Evolutionary conservation across 345 rosid genomes (phyloP), one percentile per base, ranked within the genome.

Genomic region (Clausena lansium): DNA sequence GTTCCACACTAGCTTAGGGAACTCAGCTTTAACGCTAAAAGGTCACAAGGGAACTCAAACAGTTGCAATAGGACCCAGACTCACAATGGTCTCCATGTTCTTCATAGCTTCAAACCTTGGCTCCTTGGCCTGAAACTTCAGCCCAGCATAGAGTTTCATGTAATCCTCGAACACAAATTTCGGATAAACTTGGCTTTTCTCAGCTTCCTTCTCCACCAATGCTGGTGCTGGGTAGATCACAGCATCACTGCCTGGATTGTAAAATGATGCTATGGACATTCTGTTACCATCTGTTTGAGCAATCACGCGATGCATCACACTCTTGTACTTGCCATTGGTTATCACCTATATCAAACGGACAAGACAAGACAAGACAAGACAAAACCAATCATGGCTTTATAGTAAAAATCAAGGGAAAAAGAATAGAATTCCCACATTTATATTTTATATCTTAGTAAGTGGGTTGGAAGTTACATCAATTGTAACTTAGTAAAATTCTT

Each of bases 181-280:
- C 0, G 99, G 99, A 76, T 95, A 91, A 3, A 75, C 27, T 8
- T 70, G 83, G 5, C 62, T 71, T 2, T 80, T 38, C 76, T 84
- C 88, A 7, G 83, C 82, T 59, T 83, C 91, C 63, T 87, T 82
- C 30, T 78, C 91, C 2, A 89, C 84, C 74, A 93, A 76, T 62
- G 85, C 84, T 14, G 90, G 83, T 25, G 97, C 95, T 0, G 99
- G 99, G 65, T 62, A 89, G 70, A 95, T 92, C 28, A 91, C 76
- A 2, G 97, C 99, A 55, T 95, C 96, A 6, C 82, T 86, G 15
- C 96, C 94, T 1, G 99, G 98, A 83, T 95, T 93, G 85, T 93
- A 95, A 78, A 95, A 95, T 28, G 99, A 92, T 4, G 98, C 98
- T 4, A 95, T 33, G 4, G 99, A 95, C 99, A 92, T 93, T 76